Conservation (phyloP, 768 basidiomycete genomes). For the Piloderma croceum region DNA sequence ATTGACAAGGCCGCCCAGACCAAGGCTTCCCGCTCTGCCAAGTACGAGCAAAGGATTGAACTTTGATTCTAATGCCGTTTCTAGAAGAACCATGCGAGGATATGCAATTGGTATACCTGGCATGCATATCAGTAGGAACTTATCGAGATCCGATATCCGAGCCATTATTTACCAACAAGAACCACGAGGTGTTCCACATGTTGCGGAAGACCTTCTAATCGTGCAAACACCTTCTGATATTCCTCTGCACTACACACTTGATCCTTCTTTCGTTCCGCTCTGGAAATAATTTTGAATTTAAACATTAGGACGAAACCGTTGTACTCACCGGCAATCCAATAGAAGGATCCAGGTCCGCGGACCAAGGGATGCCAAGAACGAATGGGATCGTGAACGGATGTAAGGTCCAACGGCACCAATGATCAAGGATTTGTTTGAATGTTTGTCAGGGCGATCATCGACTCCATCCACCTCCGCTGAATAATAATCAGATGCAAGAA, state of each 20-base stretch:
- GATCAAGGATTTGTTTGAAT: conserved; percentile 66
- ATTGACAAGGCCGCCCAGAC: conserved; percentile 76
- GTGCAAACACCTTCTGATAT: conserved; percentile 68
- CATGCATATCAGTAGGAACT: conserved; percentile 1
- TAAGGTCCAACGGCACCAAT: conserved; percentile 75
- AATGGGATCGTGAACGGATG: conserved; percentile 77
- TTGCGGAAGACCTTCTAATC: conserved; percentile 54
- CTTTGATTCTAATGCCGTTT: conserved; percentile 69
- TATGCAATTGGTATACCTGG: conserved; percentile 81
- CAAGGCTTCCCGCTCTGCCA: conserved; percentile 59
- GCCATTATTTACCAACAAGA: conserved; percentile 53
- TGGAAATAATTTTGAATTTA: conserved; percentile 21
- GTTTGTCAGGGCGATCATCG: conserved; percentile 52
- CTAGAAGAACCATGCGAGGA: conserved; percentile 89
- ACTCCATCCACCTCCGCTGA: conserved; percentile 71
- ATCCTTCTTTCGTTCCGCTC: conserved; percentile 79
- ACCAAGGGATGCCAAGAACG: conserved; percentile 73
- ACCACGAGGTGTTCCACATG: conserved; percentile 79
- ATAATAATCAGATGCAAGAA: conserved; percentile 11
- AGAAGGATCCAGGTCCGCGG: conserved; percentile 71
- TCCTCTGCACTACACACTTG: conserved; percentile 73
- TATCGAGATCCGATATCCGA: neutral
- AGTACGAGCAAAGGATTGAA: conserved; percentile 80
- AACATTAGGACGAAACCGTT: conserved; percentile 1
- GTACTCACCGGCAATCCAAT: conserved; percentile 71